A percentile compares a stretch with the other conserved stretches of the same genome.
Conservation (phyloP, 768 basidiomycete species). For the Agaricus subrufescens region DNA sequence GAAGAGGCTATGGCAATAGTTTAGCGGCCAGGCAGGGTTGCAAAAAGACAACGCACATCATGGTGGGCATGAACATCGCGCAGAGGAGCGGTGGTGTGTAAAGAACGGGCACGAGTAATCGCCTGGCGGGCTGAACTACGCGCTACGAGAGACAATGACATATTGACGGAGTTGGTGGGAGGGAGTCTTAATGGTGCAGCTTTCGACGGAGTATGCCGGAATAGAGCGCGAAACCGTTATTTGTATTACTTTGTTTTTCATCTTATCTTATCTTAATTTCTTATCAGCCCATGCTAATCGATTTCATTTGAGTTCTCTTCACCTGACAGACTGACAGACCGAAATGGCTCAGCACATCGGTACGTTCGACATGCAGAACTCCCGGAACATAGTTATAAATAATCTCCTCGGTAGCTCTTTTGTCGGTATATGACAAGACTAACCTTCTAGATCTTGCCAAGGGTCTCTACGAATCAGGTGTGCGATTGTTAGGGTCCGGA, state of each 20-base stretch:
- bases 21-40: not conserved
- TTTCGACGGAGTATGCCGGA: too few relatives aligned
- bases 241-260: too few relatives aligned
- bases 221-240: too few relatives aligned
- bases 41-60: conserved; percentile 38
- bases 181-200: not conserved
- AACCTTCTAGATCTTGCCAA: conserved; percentile 84
- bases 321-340: not conserved
- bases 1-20: conserved; percentile 40
- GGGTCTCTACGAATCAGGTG: conserved; percentile 75
- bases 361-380: not conserved
- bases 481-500: conserved; percentile 89
- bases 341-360: conserved; percentile 10
- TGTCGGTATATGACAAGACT: conserved; percentile 97
- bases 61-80: conserved; percentile 52
- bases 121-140: conserved; percentile 35
- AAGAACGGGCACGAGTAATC: conserved; percentile 25
- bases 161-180: conserved; percentile 15
- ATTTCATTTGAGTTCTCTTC: conserved; percentile 2
- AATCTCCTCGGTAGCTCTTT: conserved; percentile 51
- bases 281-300: not conserved
- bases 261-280: too few relatives aligned
- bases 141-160: conserved; percentile 38
- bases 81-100: conserved; percentile 36
- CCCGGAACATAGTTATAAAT: not conserved